Evolutionary conservation across 2,329 filamentous ascomycete genomes (phyloP), one percentile per base, ranked within the genome.

Genomic region (Beauveria rudraprayagi): DNA sequence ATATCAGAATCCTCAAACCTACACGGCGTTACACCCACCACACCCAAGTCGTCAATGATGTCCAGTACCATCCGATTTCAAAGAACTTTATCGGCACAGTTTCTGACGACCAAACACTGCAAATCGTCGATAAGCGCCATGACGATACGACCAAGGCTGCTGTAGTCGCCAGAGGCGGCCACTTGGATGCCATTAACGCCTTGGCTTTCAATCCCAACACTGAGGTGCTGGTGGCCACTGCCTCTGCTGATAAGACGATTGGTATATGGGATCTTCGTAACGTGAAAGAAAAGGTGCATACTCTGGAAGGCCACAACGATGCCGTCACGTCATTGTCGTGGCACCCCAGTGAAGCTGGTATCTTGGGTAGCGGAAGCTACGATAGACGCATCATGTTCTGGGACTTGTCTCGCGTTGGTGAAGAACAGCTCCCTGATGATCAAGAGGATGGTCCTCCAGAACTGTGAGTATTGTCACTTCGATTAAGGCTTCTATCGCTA

Each of bases 261-360:
- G 93, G 89, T 11, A 83, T 99, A 61, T 99, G 94, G 92, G 94
- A 99, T 76, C 77, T 99, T 63, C 88, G 94, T 65, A 95, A 96
- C 70, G 83, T 96, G 62, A 92, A 91, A 72, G 85, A 90, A 66
- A 96, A 93, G 76, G 83, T 97, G 3, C 93, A 99, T 78, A 89
- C 89, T 1, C 83, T 97, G 3, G 90, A 96, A 71, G 91, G 90
- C 52, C 94, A 99, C 75, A 85, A 83, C 62, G 92, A 96, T 69
- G 88, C 90, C 24, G 93, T 99, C 60, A 96, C 93, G 5, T 95
- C 92, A 9, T 80, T 99, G 51, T 85, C 92, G 41, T 99, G 94
- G 94, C 92, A 99, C 76, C 95, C 95, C 0, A 88, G 88, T 48
- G 92, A 99, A 72, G 85, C 90, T 62, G 86, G 90, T 40, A 90